These are phyloP conservation scores for Gaeumannomyces sp. DNA, from an alignment of 2,329 filamentous ascomycete species.

Conservation along the genomic window DNA sequence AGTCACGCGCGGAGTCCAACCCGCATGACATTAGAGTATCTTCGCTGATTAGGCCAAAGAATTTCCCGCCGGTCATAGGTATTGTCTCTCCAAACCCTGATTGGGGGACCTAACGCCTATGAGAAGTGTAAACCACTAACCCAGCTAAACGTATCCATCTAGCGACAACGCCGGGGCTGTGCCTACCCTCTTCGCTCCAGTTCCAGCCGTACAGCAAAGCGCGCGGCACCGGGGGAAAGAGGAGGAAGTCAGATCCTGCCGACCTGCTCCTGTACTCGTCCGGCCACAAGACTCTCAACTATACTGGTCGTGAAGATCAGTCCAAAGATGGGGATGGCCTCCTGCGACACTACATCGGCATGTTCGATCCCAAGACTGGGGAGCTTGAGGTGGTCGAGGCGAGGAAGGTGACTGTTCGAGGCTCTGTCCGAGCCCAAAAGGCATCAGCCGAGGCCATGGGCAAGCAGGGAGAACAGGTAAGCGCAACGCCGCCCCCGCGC, in stretches of 20 bases:
- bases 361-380: constrained; percentile 56
- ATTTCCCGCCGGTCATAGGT: constrained; percentile 40
- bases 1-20: constrained; percentile 24
- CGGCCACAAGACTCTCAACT: constrained; percentile 51
- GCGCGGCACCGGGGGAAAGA: constrained; percentile 30
- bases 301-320: constrained; percentile 50
- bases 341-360: constrained; percentile 58
- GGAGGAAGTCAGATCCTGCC: constrained; percentile 25
- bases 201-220: constrained; percentile 45
- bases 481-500: constrained; percentile 7
- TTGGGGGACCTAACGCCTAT: neutral
- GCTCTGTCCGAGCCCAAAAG: constrained; percentile 49
- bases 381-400: constrained; percentile 56
- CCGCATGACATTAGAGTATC: constrained; percentile 36
- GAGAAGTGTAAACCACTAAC: neutral
- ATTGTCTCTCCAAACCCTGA: constrained; percentile 10
- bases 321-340: constrained; percentile 33
- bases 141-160: neutral
- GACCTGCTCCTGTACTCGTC: constrained; percentile 54
- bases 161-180: constrained; percentile 38
- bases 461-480: constrained; percentile 30
- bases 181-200: constrained; percentile 27
- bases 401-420: constrained; percentile 57
- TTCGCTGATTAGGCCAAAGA: constrained; percentile 37
- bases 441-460: constrained; percentile 40